Evolutionary conservation across 2,329 filamentous ascomycete genomes (phyloP), one percentile per base, ranked within the genome.

Genomic region (Diaporthe humulicola): DNA sequence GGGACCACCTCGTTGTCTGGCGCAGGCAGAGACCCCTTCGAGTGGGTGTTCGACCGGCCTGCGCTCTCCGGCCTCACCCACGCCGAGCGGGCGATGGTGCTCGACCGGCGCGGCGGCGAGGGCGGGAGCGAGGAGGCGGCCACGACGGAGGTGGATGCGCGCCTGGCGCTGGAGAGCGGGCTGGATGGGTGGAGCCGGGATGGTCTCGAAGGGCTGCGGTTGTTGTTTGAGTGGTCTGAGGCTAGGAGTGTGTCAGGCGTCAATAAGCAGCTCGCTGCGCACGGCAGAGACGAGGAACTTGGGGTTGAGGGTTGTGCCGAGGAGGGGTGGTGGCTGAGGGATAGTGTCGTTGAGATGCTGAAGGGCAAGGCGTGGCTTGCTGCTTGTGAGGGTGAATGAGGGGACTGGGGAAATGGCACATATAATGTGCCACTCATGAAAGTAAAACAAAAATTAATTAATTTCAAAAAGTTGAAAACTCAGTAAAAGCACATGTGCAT

Each of bases 1-100:
- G 58, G 66, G n/a, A 10, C 5, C 36, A 60, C 12, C 64, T 45
- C 10, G 19, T 60, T 42, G 6, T 73, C 71, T 9, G 71, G 33
- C 80, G 81, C 77, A 76, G 81, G 79, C 42, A 77, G 78, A 6
- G 84, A 83, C 8, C 86, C 94, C 0, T 90, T 96, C 79, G 91
- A 93, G 76, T 96, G 94, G 93, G 81, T 98, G 1, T 95, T 98
- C 81, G 84, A 87, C 1, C 87, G 95, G 0, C 86, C 89, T 77
- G 88, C 74, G 80, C 93, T 86, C 74, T 82, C 79, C 80, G 84
- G 78, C 76, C 90, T 87, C 81, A 94, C 86, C 81, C 87, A 93
- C 70, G 91, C 93, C 0, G 95, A 98, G 79, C 89, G 90, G 72
- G 88, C 88, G 0, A 85, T 91, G 33, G 87, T 94, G 4, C 85